Percentiles rank a stretch among this genome's conserved stretches.
Evolutionary conservation across 2,329 filamentous ascomycete genomes (phyloP).

Genomic region (Diplodia intermedia): DNA sequence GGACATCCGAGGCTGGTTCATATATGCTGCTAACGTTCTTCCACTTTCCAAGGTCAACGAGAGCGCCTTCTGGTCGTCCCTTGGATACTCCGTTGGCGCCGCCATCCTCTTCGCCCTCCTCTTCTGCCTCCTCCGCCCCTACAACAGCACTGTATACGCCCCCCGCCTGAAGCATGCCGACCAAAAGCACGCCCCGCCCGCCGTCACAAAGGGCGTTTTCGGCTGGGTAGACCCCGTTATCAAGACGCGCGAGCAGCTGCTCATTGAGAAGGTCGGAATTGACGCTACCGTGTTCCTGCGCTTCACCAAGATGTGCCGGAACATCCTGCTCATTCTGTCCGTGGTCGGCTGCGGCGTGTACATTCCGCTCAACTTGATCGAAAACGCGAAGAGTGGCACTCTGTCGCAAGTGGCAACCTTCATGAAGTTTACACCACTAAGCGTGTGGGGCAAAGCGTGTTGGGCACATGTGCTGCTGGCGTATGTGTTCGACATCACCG

Average conservation of each 20-base stretch:
- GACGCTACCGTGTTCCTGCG: slow-evolving; percentile 91
- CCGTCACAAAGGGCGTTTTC: slow-evolving; percentile 84
- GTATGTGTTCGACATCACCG: slow-evolving; percentile 73
- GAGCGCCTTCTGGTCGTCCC: slow-evolving; percentile 76
- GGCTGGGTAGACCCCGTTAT: slow-evolving; percentile 84
- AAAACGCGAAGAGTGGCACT: slow-evolving; percentile 43
- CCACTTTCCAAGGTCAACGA: slow-evolving; percentile 55
- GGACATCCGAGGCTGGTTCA: neutral
- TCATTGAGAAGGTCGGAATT: slow-evolving; percentile 84
- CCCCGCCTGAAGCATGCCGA: slow-evolving; percentile 93
- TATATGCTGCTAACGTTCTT: too few relatives aligned
- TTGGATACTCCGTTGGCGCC: slow-evolving; percentile 79
- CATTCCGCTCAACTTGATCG: slow-evolving; percentile 76
- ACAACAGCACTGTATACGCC: slow-evolving; percentile 91
- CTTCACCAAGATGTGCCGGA: slow-evolving; percentile 88
- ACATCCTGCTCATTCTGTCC: slow-evolving; percentile 79
- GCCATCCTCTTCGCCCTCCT: slow-evolving; percentile 75
- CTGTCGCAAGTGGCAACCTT: slow-evolving; percentile 51
- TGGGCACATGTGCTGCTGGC: slow-evolving; percentile 67
- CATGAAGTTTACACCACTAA: slow-evolving; percentile 64
- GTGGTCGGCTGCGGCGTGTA: slow-evolving; percentile 78
- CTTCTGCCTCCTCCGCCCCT: slow-evolving; percentile 90
- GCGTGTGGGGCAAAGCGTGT: slow-evolving; percentile 56
- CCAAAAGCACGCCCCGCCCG: slow-evolving; percentile 84
- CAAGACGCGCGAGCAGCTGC: slow-evolving; percentile 75